A percentile compares a stretch with the other conserved stretches of the same genome.
These are phyloP conservation scores for Flagelloscypha sp. DNA, from an alignment of 768 basidiomycete species.

Conservation along the genomic window DNA sequence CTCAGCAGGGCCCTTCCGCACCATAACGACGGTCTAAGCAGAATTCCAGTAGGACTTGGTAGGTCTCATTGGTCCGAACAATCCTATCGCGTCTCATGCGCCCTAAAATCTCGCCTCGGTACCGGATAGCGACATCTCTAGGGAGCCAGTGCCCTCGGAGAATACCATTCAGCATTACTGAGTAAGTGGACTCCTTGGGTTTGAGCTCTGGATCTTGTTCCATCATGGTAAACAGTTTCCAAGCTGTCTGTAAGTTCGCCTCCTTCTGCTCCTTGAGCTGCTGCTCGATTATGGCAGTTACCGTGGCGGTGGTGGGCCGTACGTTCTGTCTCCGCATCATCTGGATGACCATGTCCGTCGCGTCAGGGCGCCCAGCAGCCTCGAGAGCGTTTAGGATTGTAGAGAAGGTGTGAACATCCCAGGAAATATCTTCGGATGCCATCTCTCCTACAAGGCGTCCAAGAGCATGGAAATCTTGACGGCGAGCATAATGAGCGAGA, in stretches of 20 bases:
- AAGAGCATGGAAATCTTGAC: conserved; percentile 54
- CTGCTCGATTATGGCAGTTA: conserved; percentile 72
- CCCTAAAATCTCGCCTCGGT: conserved; percentile 44
- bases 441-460: conserved; percentile 52
- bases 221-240: conserved; percentile 71
- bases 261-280: conserved; percentile 52
- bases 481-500: conserved; percentile 56
- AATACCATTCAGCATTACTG: conserved; percentile 65
- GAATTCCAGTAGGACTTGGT: conserved; percentile 80
- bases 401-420: conserved; percentile 83
- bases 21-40: no score
- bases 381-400: conserved; percentile 76
- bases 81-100: conserved; percentile 53
- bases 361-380: conserved; percentile 57
- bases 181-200: conserved; percentile 82
- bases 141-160: conserved; percentile 51
- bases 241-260: conserved; percentile 48
- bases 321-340: conserved; percentile 75
- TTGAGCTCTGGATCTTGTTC: conserved; percentile 42
- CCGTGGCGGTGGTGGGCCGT: conserved; percentile 65
- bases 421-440: conserved; percentile 41
- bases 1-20: no score
- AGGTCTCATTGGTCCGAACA: conserved; percentile 52
- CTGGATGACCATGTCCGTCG: conserved; percentile 51
- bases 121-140: no score